phyloP scores from a whole-genome alignment of 2,329 filamentous ascomycete species.

The Alternaria gaisen region DNA sequence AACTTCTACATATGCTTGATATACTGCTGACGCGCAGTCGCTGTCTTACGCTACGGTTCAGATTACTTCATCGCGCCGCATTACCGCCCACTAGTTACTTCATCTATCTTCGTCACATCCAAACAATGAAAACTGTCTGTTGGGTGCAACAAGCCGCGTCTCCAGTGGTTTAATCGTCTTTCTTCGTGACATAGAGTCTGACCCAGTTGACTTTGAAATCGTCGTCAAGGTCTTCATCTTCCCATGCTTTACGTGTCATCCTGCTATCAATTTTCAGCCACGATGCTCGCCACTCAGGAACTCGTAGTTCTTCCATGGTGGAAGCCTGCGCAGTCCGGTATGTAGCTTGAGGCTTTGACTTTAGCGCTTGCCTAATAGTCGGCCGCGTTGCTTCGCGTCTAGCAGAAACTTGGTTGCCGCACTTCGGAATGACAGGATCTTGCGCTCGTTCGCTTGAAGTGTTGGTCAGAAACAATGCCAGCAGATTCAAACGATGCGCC shows the following conservation, averaged over 20 bases:
- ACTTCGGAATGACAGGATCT: neutral
- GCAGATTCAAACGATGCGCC: neutral
- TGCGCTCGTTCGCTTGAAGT: neutral
- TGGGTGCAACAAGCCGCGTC: neutral
- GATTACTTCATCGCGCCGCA: neutral
- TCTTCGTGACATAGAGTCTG: neutral
- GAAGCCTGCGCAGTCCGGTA: neutral
- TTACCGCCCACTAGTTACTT: neutral
- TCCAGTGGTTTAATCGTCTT: neutral
- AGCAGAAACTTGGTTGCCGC: neutral
- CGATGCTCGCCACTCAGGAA: neutral
- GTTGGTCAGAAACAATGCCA: too few relatives aligned
- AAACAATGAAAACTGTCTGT: neutral
- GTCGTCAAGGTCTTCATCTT: neutral
- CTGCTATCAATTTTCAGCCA: neutral
- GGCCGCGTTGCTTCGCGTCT: neutral
- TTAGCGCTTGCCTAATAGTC: neutral
- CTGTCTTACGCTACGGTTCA: neutral
- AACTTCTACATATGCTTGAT: accelerated
- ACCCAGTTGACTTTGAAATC: neutral
- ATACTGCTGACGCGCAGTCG: neutral
- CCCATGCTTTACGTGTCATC: neutral
- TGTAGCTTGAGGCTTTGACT: neutral
- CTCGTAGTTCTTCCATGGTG: neutral
- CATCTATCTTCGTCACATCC: neutral